phyloP scores from a whole-genome alignment of 768 basidiomycete species.

The Boletus patriciae region DNA sequence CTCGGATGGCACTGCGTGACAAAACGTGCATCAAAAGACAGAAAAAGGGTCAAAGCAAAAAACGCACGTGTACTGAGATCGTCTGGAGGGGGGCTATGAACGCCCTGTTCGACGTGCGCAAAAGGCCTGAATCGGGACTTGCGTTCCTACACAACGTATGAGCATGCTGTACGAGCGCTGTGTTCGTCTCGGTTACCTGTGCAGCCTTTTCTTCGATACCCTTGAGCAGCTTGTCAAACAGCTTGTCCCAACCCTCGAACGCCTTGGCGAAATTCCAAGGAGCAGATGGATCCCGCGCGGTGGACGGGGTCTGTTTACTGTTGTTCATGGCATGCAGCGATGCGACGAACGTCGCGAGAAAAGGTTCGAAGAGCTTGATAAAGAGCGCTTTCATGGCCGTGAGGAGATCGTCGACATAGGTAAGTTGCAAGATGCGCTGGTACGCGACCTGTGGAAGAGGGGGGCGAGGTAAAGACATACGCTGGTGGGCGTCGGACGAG shows the following conservation, averaged over 20 bases:
- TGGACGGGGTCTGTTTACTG: constrained; percentile 38
- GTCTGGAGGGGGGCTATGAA: constrained; percentile 50
- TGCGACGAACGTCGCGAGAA: constrained; percentile 78
- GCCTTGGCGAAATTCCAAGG: constrained; percentile 70
- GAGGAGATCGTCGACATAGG: constrained; percentile 90
- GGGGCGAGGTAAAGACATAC: constrained; percentile 1
- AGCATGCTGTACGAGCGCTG: constrained; percentile 1
- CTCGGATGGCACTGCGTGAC: constrained; percentile 44
- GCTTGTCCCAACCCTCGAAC: constrained; percentile 77
- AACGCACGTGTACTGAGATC: constrained; percentile 58
- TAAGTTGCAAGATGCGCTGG: constrained; percentile 91
- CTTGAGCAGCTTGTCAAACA: constrained; percentile 75
- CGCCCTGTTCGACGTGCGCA: constrained; percentile 37
- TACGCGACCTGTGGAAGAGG: constrained; percentile 73
- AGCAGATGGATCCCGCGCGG: constrained; percentile 37
- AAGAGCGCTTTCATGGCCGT: constrained; percentile 79
- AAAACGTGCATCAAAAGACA: not conserved
- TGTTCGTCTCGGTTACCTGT: constrained; percentile 43
- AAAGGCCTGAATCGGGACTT: constrained; percentile 57
- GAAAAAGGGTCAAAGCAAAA: not conserved
- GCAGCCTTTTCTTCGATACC: constrained; percentile 75
- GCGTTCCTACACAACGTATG: constrained; percentile 54
- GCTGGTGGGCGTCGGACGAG: not conserved
- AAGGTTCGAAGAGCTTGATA: constrained; percentile 81
- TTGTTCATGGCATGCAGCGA: constrained; percentile 68